Percentiles rank a stretch among this genome's conserved stretches.
These are phyloP conservation scores for Colletotrichum liaoningense DNA, from an alignment of 2,329 filamentous ascomycete genomes.

Conservation along the genomic window DNA sequence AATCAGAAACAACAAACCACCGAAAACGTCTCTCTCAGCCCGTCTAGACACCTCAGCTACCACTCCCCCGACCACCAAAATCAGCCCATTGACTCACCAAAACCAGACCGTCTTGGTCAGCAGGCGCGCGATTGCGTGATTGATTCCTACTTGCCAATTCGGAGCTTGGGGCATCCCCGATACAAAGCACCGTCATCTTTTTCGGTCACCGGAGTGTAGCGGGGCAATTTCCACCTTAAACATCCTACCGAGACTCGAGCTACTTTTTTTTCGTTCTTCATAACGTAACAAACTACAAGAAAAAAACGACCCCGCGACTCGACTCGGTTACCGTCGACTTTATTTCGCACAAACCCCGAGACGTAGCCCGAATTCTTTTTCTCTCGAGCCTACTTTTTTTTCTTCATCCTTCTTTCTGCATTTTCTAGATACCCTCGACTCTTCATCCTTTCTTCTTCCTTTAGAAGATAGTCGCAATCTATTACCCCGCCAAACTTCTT, in stretches of 20 bases:
- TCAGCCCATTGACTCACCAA: conserved; percentile 33
- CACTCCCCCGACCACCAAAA: neutral
- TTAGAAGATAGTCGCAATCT: neutral
- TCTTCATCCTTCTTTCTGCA: neutral
- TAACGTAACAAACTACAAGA: conserved; percentile 30
- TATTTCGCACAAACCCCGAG: conserved; percentile 8
- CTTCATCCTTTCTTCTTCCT: neutral
- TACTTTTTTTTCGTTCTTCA: conserved; percentile 2
- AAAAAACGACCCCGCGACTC: conserved; percentile 30
- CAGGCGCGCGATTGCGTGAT: conserved; percentile 37
- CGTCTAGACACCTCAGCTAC: neutral
- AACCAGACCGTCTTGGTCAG: conserved; percentile 20
- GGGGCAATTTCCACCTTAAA: conserved; percentile 32
- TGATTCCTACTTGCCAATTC: conserved; percentile 7
- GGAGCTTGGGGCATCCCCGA: conserved; percentile 23
- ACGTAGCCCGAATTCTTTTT: neutral
- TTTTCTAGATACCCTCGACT: neutral
- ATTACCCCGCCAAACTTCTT: neutral
- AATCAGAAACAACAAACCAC: neutral
- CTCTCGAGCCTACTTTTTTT: neutral
- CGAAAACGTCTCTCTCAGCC: neutral
- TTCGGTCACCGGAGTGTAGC: conserved; percentile 11
- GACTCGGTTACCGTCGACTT: conserved; percentile 31
- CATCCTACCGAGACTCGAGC: conserved; percentile 21
- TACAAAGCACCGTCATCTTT: conserved; percentile 21